Conservation (phyloP, 106 monocot species). For the Allium fistulosum region DNA sequence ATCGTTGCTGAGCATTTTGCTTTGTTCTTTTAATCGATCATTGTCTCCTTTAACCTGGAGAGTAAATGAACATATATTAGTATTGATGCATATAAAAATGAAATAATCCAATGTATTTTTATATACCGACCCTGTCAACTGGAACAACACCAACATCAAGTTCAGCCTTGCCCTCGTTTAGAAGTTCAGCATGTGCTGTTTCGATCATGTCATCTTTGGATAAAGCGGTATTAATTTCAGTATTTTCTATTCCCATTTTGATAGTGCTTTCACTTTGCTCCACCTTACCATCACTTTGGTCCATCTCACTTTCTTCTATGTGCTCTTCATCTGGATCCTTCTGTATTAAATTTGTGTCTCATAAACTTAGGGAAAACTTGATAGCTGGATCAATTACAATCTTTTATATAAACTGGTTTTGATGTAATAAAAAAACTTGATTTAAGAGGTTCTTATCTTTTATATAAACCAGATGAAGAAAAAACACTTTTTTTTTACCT, state of each 20-base stretch:
- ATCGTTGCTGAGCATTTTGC: neutral
- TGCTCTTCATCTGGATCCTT: slow-evolving; percentile 1
- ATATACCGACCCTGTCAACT: slow-evolving; percentile 15
- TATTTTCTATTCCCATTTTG: slow-evolving; percentile 2
- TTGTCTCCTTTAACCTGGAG: slow-evolving; percentile 5
- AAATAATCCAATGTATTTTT: neutral
- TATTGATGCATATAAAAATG: neutral
- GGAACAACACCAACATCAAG: neutral
- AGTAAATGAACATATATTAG: neutral
- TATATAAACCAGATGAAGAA: too few relatives aligned
- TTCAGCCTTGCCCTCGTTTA: neutral
- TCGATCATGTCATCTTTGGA: neutral
- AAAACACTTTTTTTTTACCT: too few relatives aligned
- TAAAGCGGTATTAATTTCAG: slow-evolving; percentile 1
- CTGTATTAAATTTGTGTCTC: too few relatives aligned
- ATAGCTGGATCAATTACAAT: too few relatives aligned
- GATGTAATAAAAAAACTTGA: too few relatives aligned
- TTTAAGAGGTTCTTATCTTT: too few relatives aligned
- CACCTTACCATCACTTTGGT: neutral
- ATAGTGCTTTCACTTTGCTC: slow-evolving; percentile 4
- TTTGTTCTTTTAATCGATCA: neutral
- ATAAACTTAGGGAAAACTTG: too few relatives aligned
- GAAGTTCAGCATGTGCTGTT: slow-evolving; percentile 4
- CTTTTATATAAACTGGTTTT: too few relatives aligned
- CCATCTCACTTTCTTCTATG: neutral